Percentiles rank a stretch among this genome's conserved stretches.
phyloP scores from a whole-genome alignment of 129 eudicot genomes.

The Arctium lappa region DNA sequence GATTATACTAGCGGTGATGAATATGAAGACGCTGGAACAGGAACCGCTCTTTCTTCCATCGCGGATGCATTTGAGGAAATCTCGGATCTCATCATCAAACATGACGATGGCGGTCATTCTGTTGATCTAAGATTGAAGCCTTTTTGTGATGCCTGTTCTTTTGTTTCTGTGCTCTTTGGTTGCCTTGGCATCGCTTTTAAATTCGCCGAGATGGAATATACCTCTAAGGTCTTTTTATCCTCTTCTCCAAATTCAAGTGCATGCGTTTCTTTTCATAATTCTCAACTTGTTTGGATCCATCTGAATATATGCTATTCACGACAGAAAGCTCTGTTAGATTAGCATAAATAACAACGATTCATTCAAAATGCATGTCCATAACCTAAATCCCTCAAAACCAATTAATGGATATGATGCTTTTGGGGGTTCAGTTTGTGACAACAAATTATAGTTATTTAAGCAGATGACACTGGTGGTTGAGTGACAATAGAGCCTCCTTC shows the following conservation, averaged over 20 bases:
- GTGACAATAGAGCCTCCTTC: no score
- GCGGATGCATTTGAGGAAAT: constrained; percentile 67
- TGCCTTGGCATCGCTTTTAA: constrained; percentile 65
- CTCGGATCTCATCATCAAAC: constrained; percentile 23
- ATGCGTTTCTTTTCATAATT: not conserved
- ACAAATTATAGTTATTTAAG: no score
- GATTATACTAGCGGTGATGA: constrained; percentile 23
- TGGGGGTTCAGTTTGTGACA: not conserved
- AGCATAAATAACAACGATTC: not conserved
- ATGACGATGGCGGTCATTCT: constrained; percentile 15
- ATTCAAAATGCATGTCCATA: not conserved
- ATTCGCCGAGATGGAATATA: constrained; percentile 65
- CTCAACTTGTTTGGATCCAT: not conserved
- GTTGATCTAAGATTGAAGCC: constrained; percentile 48
- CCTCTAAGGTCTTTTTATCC: constrained; percentile 47
- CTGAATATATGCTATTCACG: no score
- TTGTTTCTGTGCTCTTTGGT: constrained; percentile 65
- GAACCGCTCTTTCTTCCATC: constrained; percentile 48
- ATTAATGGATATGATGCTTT: not conserved
- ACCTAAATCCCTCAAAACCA: not conserved
- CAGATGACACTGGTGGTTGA: no score
- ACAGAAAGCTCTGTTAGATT: not conserved
- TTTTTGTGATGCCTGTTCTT: constrained; percentile 67
- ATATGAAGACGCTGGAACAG: constrained; percentile 19
- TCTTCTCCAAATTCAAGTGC: not conserved